These are phyloP conservation scores for Cubamyces sp. DNA, from an alignment of 768 basidiomycete genomes.

Conservation along the genomic window DNA sequence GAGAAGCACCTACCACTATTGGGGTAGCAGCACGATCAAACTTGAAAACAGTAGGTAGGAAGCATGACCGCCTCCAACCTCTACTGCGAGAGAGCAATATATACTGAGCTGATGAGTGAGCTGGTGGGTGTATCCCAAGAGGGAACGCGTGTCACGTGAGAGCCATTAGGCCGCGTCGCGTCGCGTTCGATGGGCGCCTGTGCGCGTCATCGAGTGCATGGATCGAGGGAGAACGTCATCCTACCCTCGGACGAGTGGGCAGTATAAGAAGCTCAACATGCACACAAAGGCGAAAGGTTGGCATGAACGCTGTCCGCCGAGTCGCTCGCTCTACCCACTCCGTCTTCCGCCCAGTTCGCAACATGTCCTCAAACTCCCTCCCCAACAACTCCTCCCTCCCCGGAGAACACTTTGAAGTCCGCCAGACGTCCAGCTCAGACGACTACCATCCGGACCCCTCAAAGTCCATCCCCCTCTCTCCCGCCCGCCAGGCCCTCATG, in stretches of 20 bases:
- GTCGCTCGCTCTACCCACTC: not conserved
- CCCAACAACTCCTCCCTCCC: constrained; percentile 36
- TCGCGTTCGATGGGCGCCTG: too few relatives aligned
- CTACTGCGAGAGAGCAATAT: too few relatives aligned
- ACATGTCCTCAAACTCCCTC: constrained; percentile 19
- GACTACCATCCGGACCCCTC: constrained; percentile 42
- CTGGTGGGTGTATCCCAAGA: too few relatives aligned
- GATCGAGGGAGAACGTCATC: not conserved
- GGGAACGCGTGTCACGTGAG: too few relatives aligned
- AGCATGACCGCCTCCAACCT: too few relatives aligned
- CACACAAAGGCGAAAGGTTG: too few relatives aligned
- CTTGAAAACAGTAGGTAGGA: too few relatives aligned
- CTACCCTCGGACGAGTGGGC: not conserved
- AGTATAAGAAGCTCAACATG: not conserved
- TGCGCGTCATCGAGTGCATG: too few relatives aligned
- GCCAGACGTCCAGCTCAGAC: constrained; percentile 39
- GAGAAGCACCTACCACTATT: too few relatives aligned
- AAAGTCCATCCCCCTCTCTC: constrained; percentile 41
- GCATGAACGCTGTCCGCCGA: not conserved
- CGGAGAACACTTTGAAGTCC: constrained; percentile 43
- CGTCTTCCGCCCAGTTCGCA: not conserved
- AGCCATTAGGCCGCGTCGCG: too few relatives aligned
- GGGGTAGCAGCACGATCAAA: too few relatives aligned
- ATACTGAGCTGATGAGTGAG: too few relatives aligned
- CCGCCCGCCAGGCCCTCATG: constrained; percentile 42